A percentile compares a stretch with the other conserved stretches of the same genome.
These are phyloP conservation scores for Pseudozyma tsukubaensis DNA, from an alignment of 1,284 basidiomycete species.

Conservation along the genomic window DNA sequence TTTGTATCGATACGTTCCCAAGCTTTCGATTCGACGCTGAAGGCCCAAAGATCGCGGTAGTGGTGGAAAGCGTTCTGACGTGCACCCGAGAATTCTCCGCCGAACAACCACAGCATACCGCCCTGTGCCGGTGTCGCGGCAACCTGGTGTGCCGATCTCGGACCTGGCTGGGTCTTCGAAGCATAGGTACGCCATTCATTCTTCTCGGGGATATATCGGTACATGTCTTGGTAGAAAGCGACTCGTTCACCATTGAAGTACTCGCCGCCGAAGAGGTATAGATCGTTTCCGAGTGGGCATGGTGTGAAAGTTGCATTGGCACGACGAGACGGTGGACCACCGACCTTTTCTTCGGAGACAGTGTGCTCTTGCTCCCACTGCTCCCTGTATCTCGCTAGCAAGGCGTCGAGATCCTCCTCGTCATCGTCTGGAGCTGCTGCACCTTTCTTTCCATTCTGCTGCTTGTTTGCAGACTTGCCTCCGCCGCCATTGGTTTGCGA, in stretches of 20 bases:
- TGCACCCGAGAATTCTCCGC: slow-evolving; percentile 75
- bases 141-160: slow-evolving; percentile 66
- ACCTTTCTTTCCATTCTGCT: slow-evolving; percentile 52
- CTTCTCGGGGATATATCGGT: slow-evolving; percentile 63
- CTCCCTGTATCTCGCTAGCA: slow-evolving; percentile 59
- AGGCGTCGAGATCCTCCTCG: slow-evolving; percentile 66
- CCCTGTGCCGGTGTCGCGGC: slow-evolving; percentile 61
- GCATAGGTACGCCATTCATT: slow-evolving; percentile 65
- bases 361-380: slow-evolving; percentile 65
- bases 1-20: slow-evolving; percentile 94
- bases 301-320: slow-evolving; percentile 67
- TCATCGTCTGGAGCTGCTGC: slow-evolving; percentile 47
- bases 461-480: slow-evolving; percentile 9
- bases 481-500: slow-evolving; percentile 16
- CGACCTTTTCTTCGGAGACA: slow-evolving; percentile 59
- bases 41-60: slow-evolving; percentile 76
- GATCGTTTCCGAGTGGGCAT: slow-evolving; percentile 65
- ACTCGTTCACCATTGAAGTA: slow-evolving; percentile 68
- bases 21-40: slow-evolving; percentile 70
- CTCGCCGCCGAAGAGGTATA: slow-evolving; percentile 68
- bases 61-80: slow-evolving; percentile 90
- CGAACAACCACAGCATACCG: slow-evolving; percentile 68
- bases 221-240: slow-evolving; percentile 66
- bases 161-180: slow-evolving; percentile 65
- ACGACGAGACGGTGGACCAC: slow-evolving; percentile 56